Percentiles rank a stretch among this genome's conserved stretches.
Conservation (phyloP, 2,329 filamentous ascomycete species). For the Cercospora sesami region DNA sequence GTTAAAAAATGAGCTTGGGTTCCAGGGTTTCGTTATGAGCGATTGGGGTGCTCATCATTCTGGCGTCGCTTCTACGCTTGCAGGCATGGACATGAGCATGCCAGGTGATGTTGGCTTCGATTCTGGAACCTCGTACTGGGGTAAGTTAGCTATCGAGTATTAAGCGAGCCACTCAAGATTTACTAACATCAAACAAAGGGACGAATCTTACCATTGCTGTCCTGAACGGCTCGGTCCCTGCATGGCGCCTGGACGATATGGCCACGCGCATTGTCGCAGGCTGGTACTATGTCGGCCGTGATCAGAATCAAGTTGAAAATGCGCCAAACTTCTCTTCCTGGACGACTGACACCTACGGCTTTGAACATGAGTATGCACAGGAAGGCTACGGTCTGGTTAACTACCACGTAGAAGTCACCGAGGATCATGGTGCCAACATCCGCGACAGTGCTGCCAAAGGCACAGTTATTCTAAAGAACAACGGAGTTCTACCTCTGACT, state of each 20-base stretch:
- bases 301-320: conserved; percentile 55
- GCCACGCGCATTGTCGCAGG: conserved; percentile 33
- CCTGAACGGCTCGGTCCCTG: conserved; percentile 35
- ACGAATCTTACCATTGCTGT: conserved; percentile 35
- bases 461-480: conserved; percentile 88
- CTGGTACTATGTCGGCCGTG: conserved; percentile 42
- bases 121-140: conserved; percentile 30
- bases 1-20: conserved; percentile 61
- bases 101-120: conserved; percentile 65
- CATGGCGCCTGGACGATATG: conserved; percentile 39
- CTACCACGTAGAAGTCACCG: conserved; percentile 77
- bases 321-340: conserved; percentile 79
- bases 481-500: conserved; percentile 71
- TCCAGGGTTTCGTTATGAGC: conserved; percentile 45
- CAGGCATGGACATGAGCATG: conserved; percentile 73
- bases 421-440: conserved; percentile 70
- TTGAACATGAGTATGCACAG: conserved; percentile 62
- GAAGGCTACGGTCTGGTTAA: conserved; percentile 68
- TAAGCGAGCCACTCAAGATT: no score
- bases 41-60: conserved; percentile 72
- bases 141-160: neutral
- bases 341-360: conserved; percentile 74
- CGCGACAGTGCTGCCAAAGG: conserved; percentile 76
- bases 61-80: conserved; percentile 64
- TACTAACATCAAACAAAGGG: neutral